A percentile compares a stretch with the other conserved stretches of the same genome.
Evolutionary conservation across 2,329 filamentous ascomycete species (phyloP).

Genomic region (Curvularia sp.): DNA sequence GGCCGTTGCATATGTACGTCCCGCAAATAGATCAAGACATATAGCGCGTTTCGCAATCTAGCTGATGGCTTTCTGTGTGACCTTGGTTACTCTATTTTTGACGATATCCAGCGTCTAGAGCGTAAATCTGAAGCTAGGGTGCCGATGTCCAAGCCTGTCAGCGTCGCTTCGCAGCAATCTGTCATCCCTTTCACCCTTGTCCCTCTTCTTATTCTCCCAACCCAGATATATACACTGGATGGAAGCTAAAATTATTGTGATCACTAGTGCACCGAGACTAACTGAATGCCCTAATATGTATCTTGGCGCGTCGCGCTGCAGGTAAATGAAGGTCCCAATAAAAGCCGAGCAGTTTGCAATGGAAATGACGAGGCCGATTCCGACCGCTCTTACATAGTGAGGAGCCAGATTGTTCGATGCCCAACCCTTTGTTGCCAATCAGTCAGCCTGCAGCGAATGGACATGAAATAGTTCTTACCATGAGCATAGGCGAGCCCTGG

Average conservation of each 20-base stretch:
- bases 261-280: conserved; percentile 35
- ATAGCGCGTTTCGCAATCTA: neutral
- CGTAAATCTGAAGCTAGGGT: conserved; percentile 43
- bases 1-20: neutral
- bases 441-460: neutral
- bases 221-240: conserved; percentile 34
- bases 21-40: neutral
- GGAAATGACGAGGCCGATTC: conserved; percentile 55
- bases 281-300: conserved; percentile 32
- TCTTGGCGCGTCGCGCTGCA: conserved; percentile 52
- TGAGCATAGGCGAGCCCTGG: conserved; percentile 43
- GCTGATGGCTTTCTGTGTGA: neutral
- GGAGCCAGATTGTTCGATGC: conserved; percentile 56
- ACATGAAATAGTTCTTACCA: conserved; percentile 27
- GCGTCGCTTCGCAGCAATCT: conserved; percentile 34
- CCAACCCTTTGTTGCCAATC: conserved; percentile 43
- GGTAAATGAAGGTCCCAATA: conserved; percentile 60
- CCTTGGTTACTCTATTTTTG: neutral
- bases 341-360: conserved; percentile 61
- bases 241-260: conserved; percentile 31
- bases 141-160: conserved; percentile 36
- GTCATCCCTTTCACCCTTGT: conserved; percentile 31
- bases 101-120: conserved; percentile 10
- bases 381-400: conserved; percentile 64
- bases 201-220: conserved; percentile 40